phyloP scores from a whole-genome alignment of 1,284 basidiomycete genomes.

The Papiliotrema laurentii region DNA sequence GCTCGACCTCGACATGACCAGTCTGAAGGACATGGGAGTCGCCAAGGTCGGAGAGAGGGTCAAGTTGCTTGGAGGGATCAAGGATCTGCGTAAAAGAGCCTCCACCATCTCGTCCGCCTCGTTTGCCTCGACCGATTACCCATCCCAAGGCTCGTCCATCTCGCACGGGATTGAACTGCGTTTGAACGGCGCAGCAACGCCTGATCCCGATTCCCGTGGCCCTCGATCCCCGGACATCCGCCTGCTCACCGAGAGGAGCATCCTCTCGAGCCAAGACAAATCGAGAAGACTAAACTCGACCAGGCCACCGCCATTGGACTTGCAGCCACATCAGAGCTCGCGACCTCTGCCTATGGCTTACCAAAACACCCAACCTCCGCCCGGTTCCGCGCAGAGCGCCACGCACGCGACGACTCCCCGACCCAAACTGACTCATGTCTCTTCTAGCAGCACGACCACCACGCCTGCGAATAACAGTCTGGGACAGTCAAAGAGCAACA shows the following conservation, averaged over 20 bases:
- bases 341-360: conserved; percentile 27
- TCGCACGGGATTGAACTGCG: conserved; percentile 20
- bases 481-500: conserved; percentile 11
- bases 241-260: conserved; percentile 2
- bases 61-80: conserved; percentile 77
- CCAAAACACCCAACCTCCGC: conserved; percentile 16
- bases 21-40: conserved; percentile 83
- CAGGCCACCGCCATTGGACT: conserved; percentile 34
- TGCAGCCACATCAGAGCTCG: conserved; percentile 22
- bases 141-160: too few relatives aligned
- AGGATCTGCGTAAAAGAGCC: conserved; percentile 59
- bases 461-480: conserved; percentile 15
- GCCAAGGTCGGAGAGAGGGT: conserved; percentile 82
- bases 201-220: not conserved
- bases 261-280: not conserved
- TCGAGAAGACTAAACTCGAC: conserved; percentile 22
- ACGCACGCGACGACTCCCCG: conserved; percentile 16
- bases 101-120: conserved; percentile 10
- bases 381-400: conserved; percentile 1
- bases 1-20: conserved; percentile 78
- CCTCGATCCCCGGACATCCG: conserved; percentile 7
- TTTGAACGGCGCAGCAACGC: conserved; percentile 21
- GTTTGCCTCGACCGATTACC: too few relatives aligned
- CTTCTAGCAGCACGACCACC: conserved; percentile 9
- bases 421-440: conserved; percentile 8